Evolutionary conservation across 2,329 filamentous ascomycete genomes (phyloP).

Genomic region (Calonectria crousiana): DNA sequence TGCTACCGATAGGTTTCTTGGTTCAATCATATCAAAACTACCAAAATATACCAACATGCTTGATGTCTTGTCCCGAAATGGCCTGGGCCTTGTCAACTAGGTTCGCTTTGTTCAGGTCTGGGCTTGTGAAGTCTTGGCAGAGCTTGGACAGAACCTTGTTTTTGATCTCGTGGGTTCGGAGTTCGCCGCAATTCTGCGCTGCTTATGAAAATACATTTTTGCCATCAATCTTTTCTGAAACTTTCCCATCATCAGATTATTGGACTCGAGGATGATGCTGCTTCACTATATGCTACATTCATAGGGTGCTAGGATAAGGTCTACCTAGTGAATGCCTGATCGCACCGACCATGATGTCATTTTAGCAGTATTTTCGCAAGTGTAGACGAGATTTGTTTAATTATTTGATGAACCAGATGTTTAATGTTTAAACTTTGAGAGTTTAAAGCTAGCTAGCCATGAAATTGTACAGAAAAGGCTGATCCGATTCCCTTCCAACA

Average conservation of each 20-base stretch:
- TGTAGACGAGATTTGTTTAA: background rate
- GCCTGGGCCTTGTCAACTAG: background rate
- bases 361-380: background rate
- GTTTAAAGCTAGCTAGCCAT: background rate
- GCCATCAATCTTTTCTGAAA: background rate
- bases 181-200: background rate
- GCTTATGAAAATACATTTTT: background rate
- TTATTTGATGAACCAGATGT: background rate
- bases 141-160: background rate
- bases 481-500: background rate
- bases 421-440: background rate
- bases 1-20: background rate
- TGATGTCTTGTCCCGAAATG: background rate
- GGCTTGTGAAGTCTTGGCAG: background rate
- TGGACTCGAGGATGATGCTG: background rate
- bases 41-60: background rate
- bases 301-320: background rate
- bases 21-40: background rate
- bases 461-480: background rate
- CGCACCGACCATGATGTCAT: background rate
- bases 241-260: background rate
- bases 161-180: background rate
- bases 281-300: background rate
- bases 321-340: background rate
- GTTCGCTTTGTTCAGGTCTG: background rate